A percentile compares a stretch with the other conserved stretches of the same genome.
phyloP scores from a whole-genome alignment of 495 filamentous ascomycete genomes.

The Cercophora sp. region DNA sequence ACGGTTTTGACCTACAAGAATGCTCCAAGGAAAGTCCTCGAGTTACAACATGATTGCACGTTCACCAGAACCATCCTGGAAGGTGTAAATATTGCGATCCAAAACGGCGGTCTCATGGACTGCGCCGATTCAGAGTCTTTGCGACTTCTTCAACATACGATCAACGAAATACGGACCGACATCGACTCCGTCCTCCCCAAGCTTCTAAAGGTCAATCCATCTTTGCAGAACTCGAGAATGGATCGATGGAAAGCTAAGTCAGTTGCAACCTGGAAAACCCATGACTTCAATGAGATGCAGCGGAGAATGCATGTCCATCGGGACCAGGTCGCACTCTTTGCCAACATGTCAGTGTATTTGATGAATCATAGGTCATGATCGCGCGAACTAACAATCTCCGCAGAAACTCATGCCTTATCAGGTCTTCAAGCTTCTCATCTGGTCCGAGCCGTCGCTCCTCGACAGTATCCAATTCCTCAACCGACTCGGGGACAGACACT shows the following conservation, averaged over 20 bases:
- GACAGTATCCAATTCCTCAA: neutral
- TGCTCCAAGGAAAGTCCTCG: neutral
- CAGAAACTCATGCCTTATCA: no score
- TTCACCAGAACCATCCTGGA: conserved; percentile 4
- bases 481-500: neutral
- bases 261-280: conserved; percentile 11
- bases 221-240: neutral
- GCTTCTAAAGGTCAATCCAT: neutral
- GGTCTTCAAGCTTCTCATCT: no score
- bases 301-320: no score
- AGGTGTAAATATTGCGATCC: no score
- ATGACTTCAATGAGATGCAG: conserved; percentile 8
- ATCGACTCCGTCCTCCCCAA: conserved; percentile 2
- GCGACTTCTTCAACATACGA: conserved; percentile 5
- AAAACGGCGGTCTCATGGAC: no score
- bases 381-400: no score
- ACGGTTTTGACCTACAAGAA: no score
- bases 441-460: conserved; percentile 1
- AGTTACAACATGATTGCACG: conserved; percentile 2
- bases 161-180: conserved; percentile 5
- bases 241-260: neutral
- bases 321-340: no score
- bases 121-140: no score
- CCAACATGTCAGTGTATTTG: no score
- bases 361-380: no score